phyloP scores from a whole-genome alignment of 352 stramenopile genomes.

The Phytopythium vexans region DNA sequence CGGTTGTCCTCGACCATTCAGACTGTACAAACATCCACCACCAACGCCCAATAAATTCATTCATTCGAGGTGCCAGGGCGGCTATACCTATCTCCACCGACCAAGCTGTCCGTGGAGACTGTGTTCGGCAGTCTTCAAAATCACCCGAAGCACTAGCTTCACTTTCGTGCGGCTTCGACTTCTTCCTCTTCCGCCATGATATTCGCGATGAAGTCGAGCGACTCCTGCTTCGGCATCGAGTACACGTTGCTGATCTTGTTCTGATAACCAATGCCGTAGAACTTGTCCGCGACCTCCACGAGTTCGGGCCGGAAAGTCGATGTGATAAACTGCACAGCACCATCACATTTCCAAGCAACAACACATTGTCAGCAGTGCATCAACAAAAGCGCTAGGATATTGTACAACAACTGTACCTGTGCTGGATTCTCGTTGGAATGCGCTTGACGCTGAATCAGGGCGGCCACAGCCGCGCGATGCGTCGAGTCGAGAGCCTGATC shows the following conservation, averaged over 20 bases:
- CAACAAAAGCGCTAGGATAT: background rate
- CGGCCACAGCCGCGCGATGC: constrained; percentile 95
- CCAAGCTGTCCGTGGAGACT: no score
- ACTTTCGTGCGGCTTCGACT: constrained; percentile 30
- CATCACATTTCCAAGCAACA: background rate
- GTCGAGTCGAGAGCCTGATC: constrained; percentile 99
- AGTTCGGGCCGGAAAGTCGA: constrained; percentile 99
- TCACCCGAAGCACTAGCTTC: background rate
- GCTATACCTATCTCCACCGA: no score
- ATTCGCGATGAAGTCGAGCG: constrained; percentile 95
- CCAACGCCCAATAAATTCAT: no score
- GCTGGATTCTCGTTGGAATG: constrained; percentile 93
- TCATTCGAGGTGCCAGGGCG: no score
- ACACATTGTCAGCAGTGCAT: background rate
- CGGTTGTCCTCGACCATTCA: no score
- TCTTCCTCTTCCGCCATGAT: constrained; percentile 89
- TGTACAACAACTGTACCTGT: constrained; percentile 66
- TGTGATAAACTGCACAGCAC: constrained; percentile 90
- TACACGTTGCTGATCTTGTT: constrained; percentile 98
- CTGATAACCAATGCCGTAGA: constrained; percentile 98
- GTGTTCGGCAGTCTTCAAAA: no score
- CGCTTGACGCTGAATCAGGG: constrained; percentile 96
- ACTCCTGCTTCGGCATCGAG: constrained; percentile 95
- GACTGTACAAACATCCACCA: no score
- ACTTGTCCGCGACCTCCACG: constrained; percentile 95